phyloP scores from a whole-genome alignment of 176 grass and related monocot species.

The Miscanthus lutarioriparius region DNA sequence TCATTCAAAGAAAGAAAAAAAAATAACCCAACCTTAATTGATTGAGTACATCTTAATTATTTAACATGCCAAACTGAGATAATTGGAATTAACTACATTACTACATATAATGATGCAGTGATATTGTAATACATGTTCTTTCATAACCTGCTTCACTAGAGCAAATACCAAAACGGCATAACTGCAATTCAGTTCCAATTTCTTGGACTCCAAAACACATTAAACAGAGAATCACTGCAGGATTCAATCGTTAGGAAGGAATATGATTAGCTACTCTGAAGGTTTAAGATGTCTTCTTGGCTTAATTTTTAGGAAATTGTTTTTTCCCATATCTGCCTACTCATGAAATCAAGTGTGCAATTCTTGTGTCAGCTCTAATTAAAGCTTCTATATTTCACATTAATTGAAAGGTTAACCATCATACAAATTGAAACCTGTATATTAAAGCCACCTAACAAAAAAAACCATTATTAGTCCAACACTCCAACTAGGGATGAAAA shows the following conservation, averaged over 20 bases:
- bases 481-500: not conserved
- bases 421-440: not conserved
- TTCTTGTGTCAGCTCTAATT: not conserved
- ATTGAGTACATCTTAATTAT: not conserved
- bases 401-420: not conserved
- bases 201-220: not conserved
- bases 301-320: not conserved
- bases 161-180: not conserved
- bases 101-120: not conserved
- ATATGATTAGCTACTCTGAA: not conserved
- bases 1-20: not conserved
- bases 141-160: constrained; percentile 14
- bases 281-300: not conserved
- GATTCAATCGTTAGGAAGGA: not conserved
- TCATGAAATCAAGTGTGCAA: not conserved
- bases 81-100: not conserved
- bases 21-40: not conserved
- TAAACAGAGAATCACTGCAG: not conserved
- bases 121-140: not conserved
- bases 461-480: not conserved
- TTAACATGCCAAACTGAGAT: constrained; percentile 13
- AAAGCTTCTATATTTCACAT: not conserved
- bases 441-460: not conserved
- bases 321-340: constrained; percentile 1
- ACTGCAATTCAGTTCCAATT: not conserved